Percentiles rank a stretch among this genome's conserved stretches.
phyloP scores from a whole-genome alignment of 305 asterid species.

The Fraxinus velutina region DNA sequence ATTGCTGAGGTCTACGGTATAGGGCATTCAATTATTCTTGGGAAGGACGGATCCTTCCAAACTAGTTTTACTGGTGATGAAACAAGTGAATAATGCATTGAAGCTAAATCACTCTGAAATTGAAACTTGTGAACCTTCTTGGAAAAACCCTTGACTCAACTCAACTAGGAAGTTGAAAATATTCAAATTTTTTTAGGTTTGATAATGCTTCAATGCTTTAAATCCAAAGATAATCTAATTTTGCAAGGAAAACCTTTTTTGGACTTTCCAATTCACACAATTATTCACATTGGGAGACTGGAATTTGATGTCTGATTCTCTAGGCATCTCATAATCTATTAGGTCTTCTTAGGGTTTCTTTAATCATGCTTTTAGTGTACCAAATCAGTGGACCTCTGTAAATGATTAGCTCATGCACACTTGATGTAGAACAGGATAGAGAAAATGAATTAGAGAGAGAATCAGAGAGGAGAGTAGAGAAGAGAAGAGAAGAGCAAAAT shows the following conservation, averaged over 20 bases:
- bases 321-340: neutral
- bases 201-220: neutral
- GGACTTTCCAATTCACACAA: neutral
- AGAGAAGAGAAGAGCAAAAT: neutral
- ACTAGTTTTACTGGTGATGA: constrained; percentile 1
- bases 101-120: neutral
- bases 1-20: constrained; percentile 1
- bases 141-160: constrained; percentile 14
- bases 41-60: neutral
- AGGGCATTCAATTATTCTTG: neutral
- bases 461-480: neutral
- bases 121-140: neutral
- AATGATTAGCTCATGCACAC: neutral
- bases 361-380: neutral
- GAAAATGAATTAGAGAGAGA: neutral
- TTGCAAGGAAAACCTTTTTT: neutral
- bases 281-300: neutral
- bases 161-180: neutral
- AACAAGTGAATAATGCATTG: neutral
- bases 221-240: neutral
- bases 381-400: neutral
- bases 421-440: neutral
- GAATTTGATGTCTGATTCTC: neutral
- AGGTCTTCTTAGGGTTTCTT: neutral
- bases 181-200: neutral